These are phyloP conservation scores for Paulownia fortunei DNA, from an alignment of 257 asterid species.

Conservation along the genomic window DNA sequence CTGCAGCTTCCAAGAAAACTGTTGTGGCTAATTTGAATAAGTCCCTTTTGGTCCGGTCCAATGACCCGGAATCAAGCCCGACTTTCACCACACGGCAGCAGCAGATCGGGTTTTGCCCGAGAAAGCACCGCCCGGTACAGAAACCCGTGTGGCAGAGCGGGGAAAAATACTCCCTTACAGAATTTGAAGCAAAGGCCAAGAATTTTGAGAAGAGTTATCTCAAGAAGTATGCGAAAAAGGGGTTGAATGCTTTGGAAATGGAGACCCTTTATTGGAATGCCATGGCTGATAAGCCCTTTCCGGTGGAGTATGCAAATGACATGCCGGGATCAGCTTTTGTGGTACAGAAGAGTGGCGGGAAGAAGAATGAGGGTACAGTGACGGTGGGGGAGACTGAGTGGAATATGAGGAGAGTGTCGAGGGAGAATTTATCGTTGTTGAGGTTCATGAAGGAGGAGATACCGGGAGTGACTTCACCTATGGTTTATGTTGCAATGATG, in stretches of 20 bases:
- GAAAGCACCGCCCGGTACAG: constrained; percentile 91
- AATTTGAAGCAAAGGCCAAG: constrained; percentile 86
- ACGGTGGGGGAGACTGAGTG: constrained; percentile 89
- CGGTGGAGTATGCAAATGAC: constrained; percentile 96
- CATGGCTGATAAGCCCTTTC: constrained; percentile 88
- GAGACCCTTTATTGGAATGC: constrained; percentile 98
- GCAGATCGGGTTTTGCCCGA: constrained; percentile 98
- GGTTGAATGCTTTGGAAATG: constrained; percentile 58
- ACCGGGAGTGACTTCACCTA: constrained; percentile 98
- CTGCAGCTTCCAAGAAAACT: constrained; percentile 66
- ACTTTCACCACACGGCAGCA: constrained; percentile 97
- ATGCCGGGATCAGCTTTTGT: constrained; percentile 99
- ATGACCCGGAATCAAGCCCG: constrained; percentile 51
- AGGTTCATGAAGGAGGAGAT: constrained; percentile 99
- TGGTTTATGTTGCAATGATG: constrained; percentile 99
- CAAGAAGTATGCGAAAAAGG: constrained; percentile 62
- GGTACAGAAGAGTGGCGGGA: constrained; percentile 43
- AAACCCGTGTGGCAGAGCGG: constrained; percentile 99
- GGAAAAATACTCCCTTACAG: constrained; percentile 66
- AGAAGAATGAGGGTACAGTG: constrained; percentile 43
- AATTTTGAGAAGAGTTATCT: constrained; percentile 78
- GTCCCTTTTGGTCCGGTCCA: constrained; percentile 77
- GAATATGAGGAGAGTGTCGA: constrained; percentile 97
- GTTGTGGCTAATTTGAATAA: constrained; percentile 69
- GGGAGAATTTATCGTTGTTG: constrained; percentile 81